Evolutionary conservation across 352 stramenopile species (phyloP).

Genomic region (Thalassiosira hispida): DNA sequence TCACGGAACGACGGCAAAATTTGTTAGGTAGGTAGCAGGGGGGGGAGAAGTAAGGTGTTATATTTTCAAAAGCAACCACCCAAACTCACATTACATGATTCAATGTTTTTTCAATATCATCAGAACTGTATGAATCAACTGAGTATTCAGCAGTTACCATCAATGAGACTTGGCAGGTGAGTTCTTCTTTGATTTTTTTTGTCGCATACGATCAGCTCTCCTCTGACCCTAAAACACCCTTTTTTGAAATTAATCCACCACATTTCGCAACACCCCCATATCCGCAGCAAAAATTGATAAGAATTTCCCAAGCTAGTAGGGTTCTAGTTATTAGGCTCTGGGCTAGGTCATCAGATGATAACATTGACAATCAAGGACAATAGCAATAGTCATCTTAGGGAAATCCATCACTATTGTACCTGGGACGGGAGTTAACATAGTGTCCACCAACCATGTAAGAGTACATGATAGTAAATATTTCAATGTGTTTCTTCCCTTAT

Average conservation of each 20-base stretch:
- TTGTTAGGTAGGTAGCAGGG: conserved; percentile 62
- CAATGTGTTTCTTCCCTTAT: too few species aligned
- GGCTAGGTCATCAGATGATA: too few species aligned
- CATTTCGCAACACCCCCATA: background rate
- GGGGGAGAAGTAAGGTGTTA: conserved; percentile 11
- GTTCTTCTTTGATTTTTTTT: conserved; percentile 12
- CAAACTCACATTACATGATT: background rate
- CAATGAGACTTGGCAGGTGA: conserved; percentile 69
- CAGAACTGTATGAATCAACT: conserved; percentile 82
- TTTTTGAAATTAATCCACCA: background rate
- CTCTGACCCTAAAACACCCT: background rate
- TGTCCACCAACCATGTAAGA: too few species aligned
- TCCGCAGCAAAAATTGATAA: conserved; percentile 42
- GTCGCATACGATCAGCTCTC: background rate
- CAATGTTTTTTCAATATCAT: background rate
- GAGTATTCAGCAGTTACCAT: conserved; percentile 83
- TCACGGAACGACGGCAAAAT: conserved; percentile 88
- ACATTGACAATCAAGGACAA: too few species aligned
- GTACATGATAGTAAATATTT: too few species aligned
- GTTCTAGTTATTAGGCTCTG: conserved; percentile 16
- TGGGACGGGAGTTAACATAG: too few species aligned
- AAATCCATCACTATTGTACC: too few species aligned
- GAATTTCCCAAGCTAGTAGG: conserved; percentile 42
- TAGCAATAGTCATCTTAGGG: too few species aligned
- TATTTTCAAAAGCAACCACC: background rate